Conservation (phyloP, 495 filamentous ascomycete genomes). For the Neurospora pannonica region DNA sequence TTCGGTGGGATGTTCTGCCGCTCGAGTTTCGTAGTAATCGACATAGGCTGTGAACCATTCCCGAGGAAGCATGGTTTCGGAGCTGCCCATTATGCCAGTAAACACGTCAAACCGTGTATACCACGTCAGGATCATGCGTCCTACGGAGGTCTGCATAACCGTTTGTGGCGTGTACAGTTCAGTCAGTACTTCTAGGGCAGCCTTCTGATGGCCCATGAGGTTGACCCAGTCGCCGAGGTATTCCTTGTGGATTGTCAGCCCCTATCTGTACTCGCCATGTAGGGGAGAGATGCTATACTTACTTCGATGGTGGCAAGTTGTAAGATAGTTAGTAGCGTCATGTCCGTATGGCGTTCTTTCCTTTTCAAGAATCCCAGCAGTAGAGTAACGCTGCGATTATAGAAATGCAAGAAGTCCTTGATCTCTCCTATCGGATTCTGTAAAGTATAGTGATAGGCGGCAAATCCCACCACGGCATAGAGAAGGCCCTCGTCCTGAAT, state of each 20-base stretch:
- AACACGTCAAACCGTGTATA: conserved; percentile 85
- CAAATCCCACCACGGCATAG: conserved; percentile 82
- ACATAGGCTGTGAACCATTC: conserved; percentile 70
- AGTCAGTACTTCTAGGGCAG: conserved; percentile 71
- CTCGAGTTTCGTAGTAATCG: conserved; percentile 51
- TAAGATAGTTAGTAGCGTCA: conserved; percentile 81
- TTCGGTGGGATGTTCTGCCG: conserved; percentile 50
- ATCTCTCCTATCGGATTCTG: conserved; percentile 58
- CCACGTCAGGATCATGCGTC: conserved; percentile 70
- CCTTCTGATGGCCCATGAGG: conserved; percentile 83
- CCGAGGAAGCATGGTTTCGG: conserved; percentile 59
- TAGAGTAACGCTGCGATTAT: conserved; percentile 73
- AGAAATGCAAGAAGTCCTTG: conserved; percentile 76
- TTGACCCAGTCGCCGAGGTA: conserved; percentile 93
- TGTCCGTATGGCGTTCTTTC: conserved; percentile 56
- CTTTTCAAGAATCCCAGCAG: conserved; percentile 63
- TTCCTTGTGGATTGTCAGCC: conserved; percentile 50
- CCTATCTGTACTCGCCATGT: background rate
- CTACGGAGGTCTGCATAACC: conserved; percentile 56
- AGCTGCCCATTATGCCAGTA: conserved; percentile 71
- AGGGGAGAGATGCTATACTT: conserved; percentile 14
- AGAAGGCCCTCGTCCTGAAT: conserved; percentile 72
- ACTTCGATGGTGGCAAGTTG: conserved; percentile 94
- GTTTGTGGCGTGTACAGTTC: conserved; percentile 70
- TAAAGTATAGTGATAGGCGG: conserved; percentile 78